A percentile compares a stretch with the other conserved stretches of the same genome.
Evolutionary conservation across 2,329 filamentous ascomycete species (phyloP).

Genomic region (Cladobotryum mycophilum): DNA sequence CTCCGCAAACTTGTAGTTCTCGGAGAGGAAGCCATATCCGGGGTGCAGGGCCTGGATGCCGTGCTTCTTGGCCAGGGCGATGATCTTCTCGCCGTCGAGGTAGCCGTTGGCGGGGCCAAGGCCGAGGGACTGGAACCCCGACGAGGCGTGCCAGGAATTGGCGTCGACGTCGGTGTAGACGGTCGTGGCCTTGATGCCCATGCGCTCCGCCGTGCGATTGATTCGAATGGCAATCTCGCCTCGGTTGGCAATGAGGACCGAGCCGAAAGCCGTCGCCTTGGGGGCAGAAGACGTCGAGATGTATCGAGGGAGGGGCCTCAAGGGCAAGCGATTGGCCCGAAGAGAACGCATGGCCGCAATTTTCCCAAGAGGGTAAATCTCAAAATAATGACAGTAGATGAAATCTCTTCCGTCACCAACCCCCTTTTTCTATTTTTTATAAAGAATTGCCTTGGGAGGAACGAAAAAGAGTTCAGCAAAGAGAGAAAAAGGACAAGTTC

Average conservation of each 20-base stretch:
- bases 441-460: too few species aligned
- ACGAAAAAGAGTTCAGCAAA: too few species aligned
- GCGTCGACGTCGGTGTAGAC: conserved; percentile 93
- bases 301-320: conserved; percentile 37
- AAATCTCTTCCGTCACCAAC: too few species aligned
- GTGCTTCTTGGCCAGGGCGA: conserved; percentile 76
- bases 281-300: conserved; percentile 29
- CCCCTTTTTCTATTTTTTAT: too few species aligned
- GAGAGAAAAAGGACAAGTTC: too few species aligned
- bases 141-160: conserved; percentile 77
- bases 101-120: conserved; percentile 81
- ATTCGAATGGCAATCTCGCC: conserved; percentile 96
- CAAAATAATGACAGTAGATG: too few species aligned
- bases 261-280: conserved; percentile 52
- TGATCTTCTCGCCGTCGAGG: conserved; percentile 88
- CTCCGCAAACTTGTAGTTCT: conserved; percentile 86
- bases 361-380: too few species aligned
- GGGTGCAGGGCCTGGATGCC: conserved; percentile 90
- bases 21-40: conserved; percentile 91
- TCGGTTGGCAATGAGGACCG: conserved; percentile 91
- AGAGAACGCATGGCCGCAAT: conserved; percentile 45
- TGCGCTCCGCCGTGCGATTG: conserved; percentile 75
- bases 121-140: conserved; percentile 76
- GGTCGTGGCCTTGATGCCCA: conserved; percentile 89
- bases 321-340: conserved; percentile 43